phyloP scores from a whole-genome alignment of 345 rosid genomes.

The Nephelium lappaceum region DNA sequence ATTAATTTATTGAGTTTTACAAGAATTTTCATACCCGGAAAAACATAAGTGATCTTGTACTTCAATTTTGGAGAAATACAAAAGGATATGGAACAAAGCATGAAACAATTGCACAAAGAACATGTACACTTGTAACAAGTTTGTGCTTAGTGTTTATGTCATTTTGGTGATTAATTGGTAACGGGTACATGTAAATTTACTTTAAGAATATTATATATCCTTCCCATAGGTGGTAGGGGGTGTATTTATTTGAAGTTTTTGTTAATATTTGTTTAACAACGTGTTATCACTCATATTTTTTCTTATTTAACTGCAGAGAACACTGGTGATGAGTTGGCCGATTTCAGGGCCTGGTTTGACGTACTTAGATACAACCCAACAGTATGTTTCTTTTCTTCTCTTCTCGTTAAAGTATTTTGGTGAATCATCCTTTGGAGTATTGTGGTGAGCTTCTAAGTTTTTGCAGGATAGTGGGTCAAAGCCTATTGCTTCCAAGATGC shows the following conservation, averaged over 20 bases:
- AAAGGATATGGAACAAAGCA: background rate
- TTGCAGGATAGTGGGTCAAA: slow-evolving; percentile 27
- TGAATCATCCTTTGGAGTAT: background rate
- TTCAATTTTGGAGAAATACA: background rate
- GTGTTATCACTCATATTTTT: background rate
- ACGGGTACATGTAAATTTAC: slow-evolving; percentile 1
- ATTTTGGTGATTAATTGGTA: background rate
- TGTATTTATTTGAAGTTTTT: background rate
- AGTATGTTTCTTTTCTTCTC: slow-evolving; percentile 40
- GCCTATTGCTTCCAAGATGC: slow-evolving; percentile 26
- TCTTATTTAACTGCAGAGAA: slow-evolving; percentile 49
- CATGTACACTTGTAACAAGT: background rate
- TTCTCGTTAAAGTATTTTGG: background rate
- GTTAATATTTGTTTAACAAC: background rate
- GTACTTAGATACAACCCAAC: slow-evolving; percentile 38
- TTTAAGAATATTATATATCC: background rate
- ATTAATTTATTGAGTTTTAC: background rate
- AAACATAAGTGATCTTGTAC: background rate
- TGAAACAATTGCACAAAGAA: background rate
- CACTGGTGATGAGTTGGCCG: slow-evolving; percentile 61
- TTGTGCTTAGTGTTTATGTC: background rate
- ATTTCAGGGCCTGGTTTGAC: slow-evolving; percentile 64
- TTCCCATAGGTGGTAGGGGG: background rate
- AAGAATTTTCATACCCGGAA: background rate
- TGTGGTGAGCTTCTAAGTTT: slow-evolving; percentile 15